Evolutionary conservation across 176 grass and related monocot genomes (phyloP), one percentile per base, ranked within the genome.

Genomic region (Musa acuminata): DNA sequence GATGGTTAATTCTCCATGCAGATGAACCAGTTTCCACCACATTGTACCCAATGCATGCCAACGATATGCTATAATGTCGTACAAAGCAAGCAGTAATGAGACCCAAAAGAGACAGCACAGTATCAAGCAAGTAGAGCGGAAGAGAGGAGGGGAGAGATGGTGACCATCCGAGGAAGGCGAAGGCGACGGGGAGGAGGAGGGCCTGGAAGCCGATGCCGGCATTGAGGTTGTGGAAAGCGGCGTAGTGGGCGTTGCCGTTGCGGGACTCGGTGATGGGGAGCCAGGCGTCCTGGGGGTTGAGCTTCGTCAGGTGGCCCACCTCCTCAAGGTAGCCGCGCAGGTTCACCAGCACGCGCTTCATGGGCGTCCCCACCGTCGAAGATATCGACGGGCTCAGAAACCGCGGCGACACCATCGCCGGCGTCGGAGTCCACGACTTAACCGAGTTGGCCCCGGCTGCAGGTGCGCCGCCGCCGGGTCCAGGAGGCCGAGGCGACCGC

Each of bases 231-330:
- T 98, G 94, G 68, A 98, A 98, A 8, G 90, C 94, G 16, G 94
- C 94, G 71, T 93, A 98, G 74, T 89, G 82, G 0, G 90, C 90
- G 79, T 98, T 98, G 51, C 94, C 94, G 71, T 87, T 86, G 81
- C 94, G 94, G 73, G 86, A 89, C 84, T 98, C 90, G 62, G 94
- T 98, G 80, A 98, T 88, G 78, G 94, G 94, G 65, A 98, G 81
- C 94, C 94, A 98, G 11, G 94, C 94, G 79, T 98, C 94, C 68
- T 92, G 94, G 64, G 90, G 90, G 84, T 98, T 92, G 13, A 98
- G 88, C 19, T 86, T 85, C 8, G 94, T 93, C 14, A 98, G 88
- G 87, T 98, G 94, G 22, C 94, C 94, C 52, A 98, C 94, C 72
- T 98, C 94, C 84, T 98, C 94, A 13, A 98, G 88, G 90, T 98